These are phyloP conservation scores for Teratosphaeria pseudoeucalypti DNA, from an alignment of 2,329 filamentous ascomycete genomes.

Conservation along the genomic window DNA sequence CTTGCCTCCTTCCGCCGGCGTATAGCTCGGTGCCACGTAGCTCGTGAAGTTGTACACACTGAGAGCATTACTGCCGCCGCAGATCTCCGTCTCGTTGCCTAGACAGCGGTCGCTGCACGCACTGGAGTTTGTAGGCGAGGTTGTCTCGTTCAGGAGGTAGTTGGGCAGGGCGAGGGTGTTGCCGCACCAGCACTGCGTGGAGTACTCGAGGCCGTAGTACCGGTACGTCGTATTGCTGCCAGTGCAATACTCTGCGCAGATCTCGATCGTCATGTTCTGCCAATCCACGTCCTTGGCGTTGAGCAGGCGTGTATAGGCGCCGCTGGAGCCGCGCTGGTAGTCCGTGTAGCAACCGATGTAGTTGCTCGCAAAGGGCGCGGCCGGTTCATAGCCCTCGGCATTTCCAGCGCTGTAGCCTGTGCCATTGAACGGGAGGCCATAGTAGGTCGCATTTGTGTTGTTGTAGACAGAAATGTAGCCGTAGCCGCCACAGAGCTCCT, in stretches of 20 bases:
- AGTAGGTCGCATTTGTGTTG: slow-evolving; percentile 18
- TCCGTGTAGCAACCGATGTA: slow-evolving; percentile 25
- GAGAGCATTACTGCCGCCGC: slow-evolving; percentile 20
- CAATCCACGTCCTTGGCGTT: slow-evolving; percentile 6
- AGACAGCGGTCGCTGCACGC: slow-evolving; percentile 19
- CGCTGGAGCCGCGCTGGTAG: neutral
- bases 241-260: slow-evolving; percentile 20
- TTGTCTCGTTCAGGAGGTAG: slow-evolving; percentile 7
- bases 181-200: slow-evolving; percentile 24
- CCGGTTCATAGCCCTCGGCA: slow-evolving; percentile 7
- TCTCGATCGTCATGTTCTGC: slow-evolving; percentile 19
- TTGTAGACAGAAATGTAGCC: slow-evolving; percentile 24
- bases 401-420: slow-evolving; percentile 11
- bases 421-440: slow-evolving; percentile 9
- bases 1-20: slow-evolving; percentile 13
- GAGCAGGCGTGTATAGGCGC: slow-evolving; percentile 12
- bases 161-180: slow-evolving; percentile 7
- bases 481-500: slow-evolving; percentile 23
- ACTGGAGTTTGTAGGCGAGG: slow-evolving; percentile 8
- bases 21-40: slow-evolving; percentile 10
- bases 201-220: slow-evolving; percentile 25
- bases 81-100: slow-evolving; percentile 18
- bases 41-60: slow-evolving; percentile 17
- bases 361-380: slow-evolving; percentile 15
- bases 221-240: slow-evolving; percentile 11